Evolutionary conservation across 371 early-diverging fungal genomes (phyloP), one percentile per base, ranked within the genome.

Genomic region (Saksenaea oblongispora): DNA sequence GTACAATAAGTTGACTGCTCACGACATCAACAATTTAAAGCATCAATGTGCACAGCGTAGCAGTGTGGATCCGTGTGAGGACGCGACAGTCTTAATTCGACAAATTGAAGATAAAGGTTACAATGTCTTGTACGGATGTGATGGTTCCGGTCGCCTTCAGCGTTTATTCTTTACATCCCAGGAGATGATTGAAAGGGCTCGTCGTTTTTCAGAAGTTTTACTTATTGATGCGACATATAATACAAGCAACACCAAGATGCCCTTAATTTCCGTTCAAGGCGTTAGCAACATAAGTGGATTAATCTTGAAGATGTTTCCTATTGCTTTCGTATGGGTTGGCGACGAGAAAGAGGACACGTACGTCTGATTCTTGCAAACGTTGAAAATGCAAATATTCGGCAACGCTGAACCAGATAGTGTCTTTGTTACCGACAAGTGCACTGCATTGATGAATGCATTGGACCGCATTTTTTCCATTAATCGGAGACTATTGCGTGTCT

Each of bases 181-280:
- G 22, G 8, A 31, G 1, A 54, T 54, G 5, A 58, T 58, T 31
- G 4, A 24, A 1, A 8, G 34, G 0, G 54, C 53, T 15, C 44
- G 42, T 14, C 18, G 36, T 17, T 58, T 64, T 42, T 31, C 44
- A 13, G 64, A 58, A 34, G 15, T 27, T 8, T 17, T 64, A 22
- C 10, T 28, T 1, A n/a, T 64, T 42, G 64, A 64, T 64, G 64
- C 59, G 14, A 58, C 54, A 10, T 64, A 64, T 34, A 58, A 64
- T 10, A 58, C 64, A 10, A 64, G 51, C 37, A 53, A 13, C 11
- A 13, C 28, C 7, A 55, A 24, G 7, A 11, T 63, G 34, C 36
- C 63, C 22, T 56, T 63, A 15, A 31, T 63, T 1, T 41, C 56
- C 2, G 42, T 63, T n/a, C 24, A 56, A 31, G 51, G 64, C 0